Base-by-base conservation (phyloP, 1,284 basidiomycete species). In the Rhodotorula sp. region DNA sequence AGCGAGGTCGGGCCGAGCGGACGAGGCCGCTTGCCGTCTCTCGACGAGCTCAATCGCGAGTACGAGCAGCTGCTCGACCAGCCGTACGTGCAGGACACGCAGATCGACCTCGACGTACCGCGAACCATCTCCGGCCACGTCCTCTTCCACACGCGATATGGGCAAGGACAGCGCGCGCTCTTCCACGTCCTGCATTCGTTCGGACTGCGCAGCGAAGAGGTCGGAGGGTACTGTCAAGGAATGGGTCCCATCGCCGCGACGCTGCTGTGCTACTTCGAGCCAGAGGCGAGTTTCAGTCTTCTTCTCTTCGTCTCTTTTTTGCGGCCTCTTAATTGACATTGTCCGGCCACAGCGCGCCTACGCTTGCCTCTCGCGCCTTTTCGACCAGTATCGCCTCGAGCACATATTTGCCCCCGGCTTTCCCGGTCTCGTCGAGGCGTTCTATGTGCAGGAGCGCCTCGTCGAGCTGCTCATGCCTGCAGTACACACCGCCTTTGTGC, bases 201-300 rank as follows among this genome's bases (percentile, higher is more conserved):
- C 34, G 70, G 70, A 6, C 53, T 76, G 5, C 46, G 69, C 46
- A 98, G 96, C 76, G 69, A 71, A 31, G 69, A 71, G 18, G 65
- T 71, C 15, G 74, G 74, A 8, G 96, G 94, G 4, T 99, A 99
- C 80, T 95, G 95, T 66, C 96, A 99, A 82, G 95, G 96, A 61
- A 99, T 99, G 95, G 95, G 96, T 0, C 92, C 94, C 10, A 91
- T 99, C 63, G 94, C 94, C 0, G 92, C 94, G 0, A 96, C 94
- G 2, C 84, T 99, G 40, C 85, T 99, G 22, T 94, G 91, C 81
- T 98, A 99, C 80, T 90, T 93, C 79, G 88, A 89, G 70, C 91
- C 93, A 8, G 90, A 92, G 78, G 84, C 85, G 59, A 65, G 81
- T 78, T 28, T 0, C 34, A 34, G 5, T 34, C 34, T 10, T 10